Conservation (phyloP, 805 yeast genomes). For the Candida krabiensis region DNA sequence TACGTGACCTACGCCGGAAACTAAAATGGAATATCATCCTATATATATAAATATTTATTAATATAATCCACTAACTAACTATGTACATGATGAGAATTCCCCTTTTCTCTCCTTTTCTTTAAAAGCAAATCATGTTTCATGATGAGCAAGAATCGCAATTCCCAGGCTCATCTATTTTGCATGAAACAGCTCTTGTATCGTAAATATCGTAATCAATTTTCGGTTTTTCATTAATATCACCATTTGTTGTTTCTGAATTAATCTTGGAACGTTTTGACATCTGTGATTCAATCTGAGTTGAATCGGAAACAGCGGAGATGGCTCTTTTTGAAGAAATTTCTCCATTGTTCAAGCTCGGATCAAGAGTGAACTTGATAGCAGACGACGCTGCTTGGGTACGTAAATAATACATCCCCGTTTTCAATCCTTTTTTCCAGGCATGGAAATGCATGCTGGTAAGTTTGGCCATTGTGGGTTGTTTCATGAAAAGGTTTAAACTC, state of each 20-base stretch:
- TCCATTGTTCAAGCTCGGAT: constrained; percentile 33
- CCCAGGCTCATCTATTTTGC: constrained; percentile 26
- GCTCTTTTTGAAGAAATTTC: constrained; percentile 13
- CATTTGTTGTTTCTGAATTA: background rate
- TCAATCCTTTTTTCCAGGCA: constrained; percentile 97
- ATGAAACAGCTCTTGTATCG: constrained; percentile 19
- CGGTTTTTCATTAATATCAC: too few species aligned
- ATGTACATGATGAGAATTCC: constrained; percentile 13
- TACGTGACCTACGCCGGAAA: constrained; percentile 8
- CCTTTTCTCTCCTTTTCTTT: too few species aligned
- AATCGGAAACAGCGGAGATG: constrained; percentile 9
- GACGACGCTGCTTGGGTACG: constrained; percentile 97
- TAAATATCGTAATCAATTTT: constrained; percentile 15
- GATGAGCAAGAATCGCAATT: constrained; percentile 45
- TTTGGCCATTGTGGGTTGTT: constrained; percentile 93
- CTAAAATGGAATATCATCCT: background rate
- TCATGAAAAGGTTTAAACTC: constrained; percentile 84
- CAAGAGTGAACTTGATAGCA: constrained; percentile 90
- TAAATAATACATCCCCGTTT: constrained; percentile 98
- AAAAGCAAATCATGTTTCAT: too few species aligned
- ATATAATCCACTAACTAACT: background rate
- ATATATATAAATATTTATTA: background rate
- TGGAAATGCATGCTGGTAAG: constrained; percentile 97
- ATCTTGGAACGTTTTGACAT: background rate
- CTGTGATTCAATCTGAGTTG: background rate